Evolutionary conservation across 257 asterid genomes (phyloP).

Genomic region (Mentha longifolia): DNA sequence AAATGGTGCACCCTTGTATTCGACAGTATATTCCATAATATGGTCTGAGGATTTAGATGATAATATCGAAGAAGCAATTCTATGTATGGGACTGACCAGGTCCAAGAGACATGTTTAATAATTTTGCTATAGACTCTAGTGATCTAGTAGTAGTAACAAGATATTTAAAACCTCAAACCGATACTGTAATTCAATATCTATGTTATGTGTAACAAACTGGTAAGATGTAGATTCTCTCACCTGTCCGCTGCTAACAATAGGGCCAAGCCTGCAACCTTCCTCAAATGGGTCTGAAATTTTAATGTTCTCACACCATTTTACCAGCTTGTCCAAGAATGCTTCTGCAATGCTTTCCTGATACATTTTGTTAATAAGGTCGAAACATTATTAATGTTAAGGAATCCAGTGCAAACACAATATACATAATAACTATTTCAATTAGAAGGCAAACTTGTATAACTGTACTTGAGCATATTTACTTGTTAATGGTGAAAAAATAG

Average conservation of each 20-base stretch:
- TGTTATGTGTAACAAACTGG: not conserved
- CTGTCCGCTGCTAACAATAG: conserved; percentile 57
- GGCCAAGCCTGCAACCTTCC: conserved; percentile 78
- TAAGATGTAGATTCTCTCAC: conserved; percentile 22
- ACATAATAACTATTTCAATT: not conserved
- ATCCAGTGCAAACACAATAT: not conserved
- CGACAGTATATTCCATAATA: not conserved
- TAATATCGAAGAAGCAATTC: not conserved
- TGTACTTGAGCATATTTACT: not conserved
- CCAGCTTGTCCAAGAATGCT: conserved; percentile 58
- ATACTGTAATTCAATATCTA: not conserved
- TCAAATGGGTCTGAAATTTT: conserved; percentile 68
- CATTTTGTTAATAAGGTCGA: not conserved
- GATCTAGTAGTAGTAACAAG: not conserved
- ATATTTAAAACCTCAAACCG: not conserved
- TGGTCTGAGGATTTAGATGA: not conserved
- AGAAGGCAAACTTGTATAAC: not conserved
- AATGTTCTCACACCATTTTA: conserved; percentile 60
- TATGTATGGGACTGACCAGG: no score
- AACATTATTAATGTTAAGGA: not conserved
- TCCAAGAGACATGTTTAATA: no score
- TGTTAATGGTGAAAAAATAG: conserved; percentile 1
- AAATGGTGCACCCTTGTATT: not conserved
- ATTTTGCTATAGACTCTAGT: not conserved
- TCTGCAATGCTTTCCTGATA: conserved; percentile 69